Evolutionary conservation across 2,329 filamentous ascomycete species (phyloP).

Genomic region (Berkeleyomyces basicola): DNA sequence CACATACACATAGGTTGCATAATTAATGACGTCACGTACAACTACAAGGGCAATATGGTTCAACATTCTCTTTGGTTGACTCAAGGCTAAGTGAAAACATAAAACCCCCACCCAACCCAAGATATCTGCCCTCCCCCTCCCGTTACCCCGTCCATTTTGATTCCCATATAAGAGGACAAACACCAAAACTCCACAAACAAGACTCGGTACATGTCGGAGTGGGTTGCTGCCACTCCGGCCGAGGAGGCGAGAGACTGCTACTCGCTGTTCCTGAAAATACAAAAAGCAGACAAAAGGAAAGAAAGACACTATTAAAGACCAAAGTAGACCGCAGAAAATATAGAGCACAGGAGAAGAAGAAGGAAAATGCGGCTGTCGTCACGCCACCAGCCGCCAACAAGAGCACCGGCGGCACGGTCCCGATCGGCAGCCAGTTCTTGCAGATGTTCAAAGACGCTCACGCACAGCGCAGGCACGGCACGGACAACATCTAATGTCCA

Average conservation of each 20-base stretch:
- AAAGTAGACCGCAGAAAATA: background rate
- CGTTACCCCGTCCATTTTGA: background rate
- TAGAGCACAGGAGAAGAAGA: background rate
- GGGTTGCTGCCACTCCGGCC: background rate
- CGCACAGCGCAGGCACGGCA: background rate
- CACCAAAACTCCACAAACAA: background rate
- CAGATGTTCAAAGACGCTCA: background rate
- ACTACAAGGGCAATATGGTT: too few relatives aligned
- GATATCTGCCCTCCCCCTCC: background rate
- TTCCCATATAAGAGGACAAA: background rate
- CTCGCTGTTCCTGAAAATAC: background rate
- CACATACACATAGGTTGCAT: background rate
- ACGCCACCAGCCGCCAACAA: background rate
- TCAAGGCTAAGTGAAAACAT: background rate
- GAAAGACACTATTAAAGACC: background rate
- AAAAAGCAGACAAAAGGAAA: background rate
- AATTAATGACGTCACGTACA: background rate
- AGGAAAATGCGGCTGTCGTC: background rate
- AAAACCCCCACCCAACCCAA: background rate
- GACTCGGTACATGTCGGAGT: background rate
- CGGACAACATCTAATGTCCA: constrained; percentile 1
- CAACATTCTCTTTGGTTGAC: too few relatives aligned
- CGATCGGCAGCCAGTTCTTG: background rate
- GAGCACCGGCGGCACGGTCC: background rate
- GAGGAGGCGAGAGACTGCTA: background rate